Percentiles rank a stretch among this genome's conserved stretches.
Evolutionary conservation across 768 basidiomycete genomes (phyloP).

Genomic region (Naganishia friedmannii): DNA sequence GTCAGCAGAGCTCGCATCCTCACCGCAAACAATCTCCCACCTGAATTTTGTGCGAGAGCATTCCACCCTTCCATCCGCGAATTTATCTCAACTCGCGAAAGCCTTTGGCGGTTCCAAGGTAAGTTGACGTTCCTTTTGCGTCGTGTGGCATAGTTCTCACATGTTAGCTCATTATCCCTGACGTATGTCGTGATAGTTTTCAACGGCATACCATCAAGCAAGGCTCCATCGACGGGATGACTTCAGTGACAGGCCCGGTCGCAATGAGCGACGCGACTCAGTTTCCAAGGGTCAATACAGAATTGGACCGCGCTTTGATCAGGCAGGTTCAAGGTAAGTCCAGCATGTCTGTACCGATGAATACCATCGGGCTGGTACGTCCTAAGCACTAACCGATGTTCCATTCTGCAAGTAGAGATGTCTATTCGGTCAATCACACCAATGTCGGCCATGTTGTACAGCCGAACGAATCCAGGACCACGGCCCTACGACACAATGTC

Average conservation of each 20-base stretch:
- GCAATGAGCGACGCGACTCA: neutral
- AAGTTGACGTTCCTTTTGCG: too few relatives aligned
- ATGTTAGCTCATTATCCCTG: too few relatives aligned
- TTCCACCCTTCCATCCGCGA: too few relatives aligned
- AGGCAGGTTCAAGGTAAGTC: neutral
- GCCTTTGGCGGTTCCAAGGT: too few relatives aligned
- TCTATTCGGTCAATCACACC: neutral
- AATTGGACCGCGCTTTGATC: neutral
- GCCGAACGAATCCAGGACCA: neutral
- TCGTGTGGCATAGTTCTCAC: too few relatives aligned
- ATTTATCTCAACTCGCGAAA: too few relatives aligned
- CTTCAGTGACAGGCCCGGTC: neutral
- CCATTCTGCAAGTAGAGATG: neutral
- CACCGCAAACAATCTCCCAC: too few relatives aligned
- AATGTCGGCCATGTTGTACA: neutral
- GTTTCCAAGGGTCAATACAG: neutral
- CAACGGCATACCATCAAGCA: neutral
- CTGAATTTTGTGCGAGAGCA: too few relatives aligned
- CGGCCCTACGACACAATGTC: neutral
- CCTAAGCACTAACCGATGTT: neutral
- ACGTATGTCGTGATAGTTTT: too few relatives aligned
- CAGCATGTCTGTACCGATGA: neutral
- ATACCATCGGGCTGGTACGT: neutral
- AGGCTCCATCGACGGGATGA: neutral
- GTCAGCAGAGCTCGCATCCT: too few relatives aligned